Evolutionary conservation across 768 basidiomycete genomes (phyloP), one percentile per base, ranked within the genome.

Genomic region (Trametes coccinea): DNA sequence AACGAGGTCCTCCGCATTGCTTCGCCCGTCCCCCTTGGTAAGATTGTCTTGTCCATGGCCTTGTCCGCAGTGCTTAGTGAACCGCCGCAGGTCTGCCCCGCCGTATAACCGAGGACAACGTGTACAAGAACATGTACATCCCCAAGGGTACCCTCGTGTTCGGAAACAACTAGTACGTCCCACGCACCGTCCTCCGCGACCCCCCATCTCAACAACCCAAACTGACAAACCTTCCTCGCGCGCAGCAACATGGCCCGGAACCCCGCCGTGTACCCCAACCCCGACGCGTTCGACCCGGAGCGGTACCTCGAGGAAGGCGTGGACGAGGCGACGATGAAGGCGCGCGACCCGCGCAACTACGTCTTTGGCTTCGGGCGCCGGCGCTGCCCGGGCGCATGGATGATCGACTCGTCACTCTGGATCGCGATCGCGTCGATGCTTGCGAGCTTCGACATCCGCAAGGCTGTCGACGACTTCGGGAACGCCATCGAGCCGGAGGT

Each of bases 61-160:
- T 29, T 47, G 27, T 11, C 17, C 11, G 4, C n/a, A 47, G 46
- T 17, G 46, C 46, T 47, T 5, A 47, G 13, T 39, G 22, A 53
- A 55, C 50, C 45, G 29, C 27, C 55, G 47, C 48, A 87, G 87
- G 79, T 57, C 78, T 89, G 43, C 88, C 88, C 0, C 88, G 89
- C 60, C 78, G 85, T 48, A 64, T 86, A 66, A 85, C 80, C 76
- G 82, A 87, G 69, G 84, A 89, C 64, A 86, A 90, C 66, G 71
- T 84, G 41, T 89, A 88, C 68, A 72, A 80, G 48, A 83, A 80
- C 10, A 78, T 79, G 76, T 76, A 78, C 56, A 82, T 89, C 53
- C 86, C 87, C 34, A 83, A 85, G 68, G 88, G 88, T 11, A 80
- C 87, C 3, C 69, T 87, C 64, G 83, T 84, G 27, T 84, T 88